Base-by-base conservation (phyloP, 2,329 filamentous ascomycete genomes). In the Kalaharituber pfeilii region DNA sequence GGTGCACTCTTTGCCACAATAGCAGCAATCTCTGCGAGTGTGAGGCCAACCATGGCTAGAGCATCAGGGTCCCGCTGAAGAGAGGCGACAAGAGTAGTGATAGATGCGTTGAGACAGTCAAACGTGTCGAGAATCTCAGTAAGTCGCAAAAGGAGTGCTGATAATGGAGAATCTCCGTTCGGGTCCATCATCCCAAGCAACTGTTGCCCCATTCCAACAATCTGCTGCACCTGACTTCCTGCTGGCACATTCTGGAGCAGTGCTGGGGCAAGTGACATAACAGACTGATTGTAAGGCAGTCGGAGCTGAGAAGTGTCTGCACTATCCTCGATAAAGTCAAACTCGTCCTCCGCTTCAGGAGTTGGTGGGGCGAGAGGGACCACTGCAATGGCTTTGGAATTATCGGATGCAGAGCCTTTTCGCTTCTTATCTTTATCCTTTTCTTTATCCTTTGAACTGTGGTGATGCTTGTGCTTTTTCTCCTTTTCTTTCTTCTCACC, bases 21-120 rank as follows among this genome's bases (percentile, higher is more conserved):
- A 24, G 81, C 82, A 57, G 84, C 91, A 59, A 98, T 82, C 69
- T 98, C 91, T 11, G 87, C 89, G 5, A 98, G 76, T 0, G 89
- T 88, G 28, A 98, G 75, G 0, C 88, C 93, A 1, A 98, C 89
- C 7, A 91, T 89, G 1, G 91, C 91, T 52, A 95, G 86, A 2
- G 86, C 85, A 60, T 98, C 86, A 0, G 91, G 88, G 67, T 81
- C 89, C 73, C 80, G 78, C 65, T 86, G 82, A 2, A 88, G 71
- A 60, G 86, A 83, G 45, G 81, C 72, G 63, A 98, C 94, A 58
- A 86, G 94, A 52, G 82, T 75, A 0, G 79, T 81, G 4, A 85
- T 89, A 1, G 83, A 84, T 67, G 53, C 56, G 24, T 62, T 61
- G 24, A 58, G 52, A 7, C 61, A 62, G 13, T 59, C 56, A 44